Percentiles rank a stretch among this genome's conserved stretches.
Evolutionary conservation across 148 eudicot species (phyloP).

Genomic region (Cornus suecica): DNA sequence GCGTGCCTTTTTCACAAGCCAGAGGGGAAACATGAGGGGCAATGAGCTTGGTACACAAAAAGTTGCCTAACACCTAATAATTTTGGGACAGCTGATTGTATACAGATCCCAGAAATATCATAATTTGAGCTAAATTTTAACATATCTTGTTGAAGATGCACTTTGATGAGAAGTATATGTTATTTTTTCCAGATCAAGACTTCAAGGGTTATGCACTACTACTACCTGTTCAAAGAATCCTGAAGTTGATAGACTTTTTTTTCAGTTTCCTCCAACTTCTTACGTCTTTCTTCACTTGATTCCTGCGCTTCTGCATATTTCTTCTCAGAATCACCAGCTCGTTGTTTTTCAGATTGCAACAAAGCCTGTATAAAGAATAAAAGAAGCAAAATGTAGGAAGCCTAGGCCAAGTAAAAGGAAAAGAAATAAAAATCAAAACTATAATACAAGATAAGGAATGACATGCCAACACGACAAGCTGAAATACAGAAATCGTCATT

Average conservation of each 20-base stretch:
- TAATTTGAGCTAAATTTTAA: background rate
- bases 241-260: slow-evolving; percentile 86
- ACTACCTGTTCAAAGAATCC: slow-evolving; percentile 81
- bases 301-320: slow-evolving; percentile 60
- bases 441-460: background rate
- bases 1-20: too few species aligned
- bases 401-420: background rate
- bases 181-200: background rate
- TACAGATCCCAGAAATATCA: background rate
- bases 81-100: too few species aligned
- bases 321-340: slow-evolving; percentile 74
- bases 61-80: too few species aligned
- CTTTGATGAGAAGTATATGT: background rate
- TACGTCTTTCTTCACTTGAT: slow-evolving; percentile 64
- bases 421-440: background rate
- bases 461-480: background rate
- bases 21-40: too few species aligned
- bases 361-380: slow-evolving; percentile 41
- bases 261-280: slow-evolving; percentile 88
- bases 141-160: background rate
- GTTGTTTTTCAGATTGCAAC: slow-evolving; percentile 62
- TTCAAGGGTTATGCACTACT: slow-evolving; percentile 8
- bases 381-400: slow-evolving; percentile 6
- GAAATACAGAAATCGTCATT: background rate
- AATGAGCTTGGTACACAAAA: too few species aligned